Conservation (phyloP, 306 rosid species). For the Rosa persica region DNA sequence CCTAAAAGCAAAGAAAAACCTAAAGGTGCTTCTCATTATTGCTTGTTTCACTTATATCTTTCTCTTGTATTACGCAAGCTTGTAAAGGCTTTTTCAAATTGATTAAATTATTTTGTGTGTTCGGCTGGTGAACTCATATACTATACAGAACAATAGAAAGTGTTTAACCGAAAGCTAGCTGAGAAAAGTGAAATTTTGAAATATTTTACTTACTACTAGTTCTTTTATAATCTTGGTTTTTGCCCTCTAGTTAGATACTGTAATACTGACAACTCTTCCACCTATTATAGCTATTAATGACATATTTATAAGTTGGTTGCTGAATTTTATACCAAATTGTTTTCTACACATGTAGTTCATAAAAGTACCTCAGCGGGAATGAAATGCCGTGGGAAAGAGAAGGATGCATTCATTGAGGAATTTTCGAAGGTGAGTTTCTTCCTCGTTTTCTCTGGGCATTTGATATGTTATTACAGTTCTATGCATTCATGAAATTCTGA, state of each 20-base stretch:
- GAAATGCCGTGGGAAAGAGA: no score
- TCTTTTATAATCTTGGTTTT: no score
- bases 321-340: no score
- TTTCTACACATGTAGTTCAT: no score
- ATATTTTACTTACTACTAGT: background rate
- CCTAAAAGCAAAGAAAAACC: background rate
- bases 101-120: background rate
- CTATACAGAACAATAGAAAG: background rate
- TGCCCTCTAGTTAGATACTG: no score
- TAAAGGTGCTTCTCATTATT: slow-evolving; percentile 35
- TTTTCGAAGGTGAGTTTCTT: no score
- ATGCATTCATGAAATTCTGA: no score
- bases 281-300: background rate
- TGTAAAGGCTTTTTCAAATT: background rate
- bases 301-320: background rate
- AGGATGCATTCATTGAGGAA: no score
- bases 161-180: background rate
- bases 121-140: background rate
- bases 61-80: background rate
- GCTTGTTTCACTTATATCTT: slow-evolving; percentile 7
- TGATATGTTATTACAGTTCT: no score
- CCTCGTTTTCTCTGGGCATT: no score
- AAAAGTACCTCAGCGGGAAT: no score
- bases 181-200: background rate
- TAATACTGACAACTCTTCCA: background rate